Percentiles rank a stretch among this genome's conserved stretches.
phyloP scores from a whole-genome alignment of 208 protist species.

The Leishmania major region DNA sequence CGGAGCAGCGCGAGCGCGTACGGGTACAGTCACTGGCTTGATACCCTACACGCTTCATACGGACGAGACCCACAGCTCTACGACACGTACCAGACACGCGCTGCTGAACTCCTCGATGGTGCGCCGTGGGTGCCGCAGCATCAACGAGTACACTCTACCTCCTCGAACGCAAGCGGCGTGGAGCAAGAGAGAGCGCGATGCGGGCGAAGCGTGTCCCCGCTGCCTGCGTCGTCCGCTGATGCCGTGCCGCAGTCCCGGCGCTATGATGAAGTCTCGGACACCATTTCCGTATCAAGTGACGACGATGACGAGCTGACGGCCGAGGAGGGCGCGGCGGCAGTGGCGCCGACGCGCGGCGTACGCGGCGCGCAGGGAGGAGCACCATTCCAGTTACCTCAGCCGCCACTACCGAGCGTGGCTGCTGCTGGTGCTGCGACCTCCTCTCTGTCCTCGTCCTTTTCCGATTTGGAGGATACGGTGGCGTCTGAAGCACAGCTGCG shows the following conservation, averaged over 20 bases:
- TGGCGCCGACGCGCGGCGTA: not conserved
- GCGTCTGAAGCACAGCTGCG: constrained; percentile 10
- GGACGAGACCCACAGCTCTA: constrained; percentile 21
- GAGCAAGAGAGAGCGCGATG: not conserved
- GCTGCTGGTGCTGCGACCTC: not conserved
- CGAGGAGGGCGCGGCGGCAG: not conserved
- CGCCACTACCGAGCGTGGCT: not conserved
- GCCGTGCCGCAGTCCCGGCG: too few relatives aligned
- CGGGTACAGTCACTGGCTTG: constrained; percentile 25
- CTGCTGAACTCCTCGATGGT: constrained; percentile 15
- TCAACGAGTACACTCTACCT: not conserved
- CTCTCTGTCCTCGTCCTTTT: constrained; percentile 34
- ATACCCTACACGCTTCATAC: constrained; percentile 23
- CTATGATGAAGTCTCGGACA: constrained; percentile 3
- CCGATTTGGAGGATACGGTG: constrained; percentile 27
- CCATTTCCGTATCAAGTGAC: constrained; percentile 8
- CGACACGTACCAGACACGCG: constrained; percentile 16
- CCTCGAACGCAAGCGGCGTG: not conserved
- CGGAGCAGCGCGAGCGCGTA: constrained; percentile 10
- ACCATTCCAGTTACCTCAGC: not conserved
- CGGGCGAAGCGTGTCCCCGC: not conserved
- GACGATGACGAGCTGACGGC: not conserved
- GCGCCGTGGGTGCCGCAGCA: constrained; percentile 22
- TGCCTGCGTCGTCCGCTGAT: not conserved
- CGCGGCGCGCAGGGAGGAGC: too few relatives aligned